Percentiles rank a stretch among this genome's conserved stretches.
These are phyloP conservation scores for Colletotrichum lentis DNA, from an alignment of 2,329 filamentous ascomycete genomes.

Conservation along the genomic window DNA sequence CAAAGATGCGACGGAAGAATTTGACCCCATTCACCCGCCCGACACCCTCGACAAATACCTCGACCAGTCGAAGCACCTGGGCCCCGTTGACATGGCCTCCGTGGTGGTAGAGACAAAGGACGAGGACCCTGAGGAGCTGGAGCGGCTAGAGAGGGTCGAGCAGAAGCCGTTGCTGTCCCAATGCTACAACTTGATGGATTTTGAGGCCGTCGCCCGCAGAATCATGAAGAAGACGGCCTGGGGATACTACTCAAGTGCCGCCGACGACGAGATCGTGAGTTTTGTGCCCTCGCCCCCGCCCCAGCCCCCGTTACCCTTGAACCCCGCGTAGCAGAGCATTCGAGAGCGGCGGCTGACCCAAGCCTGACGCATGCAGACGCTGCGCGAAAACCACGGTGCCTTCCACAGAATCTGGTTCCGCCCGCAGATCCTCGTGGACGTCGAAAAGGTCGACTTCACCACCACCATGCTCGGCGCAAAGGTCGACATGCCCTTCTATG, in stretches of 20 bases:
- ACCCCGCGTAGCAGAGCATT: background rate
- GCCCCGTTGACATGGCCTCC: conserved; percentile 87
- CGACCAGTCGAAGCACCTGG: conserved; percentile 84
- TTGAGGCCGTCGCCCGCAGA: conserved; percentile 87
- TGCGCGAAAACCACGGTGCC: conserved; percentile 93
- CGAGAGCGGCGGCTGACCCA: conserved; percentile 37
- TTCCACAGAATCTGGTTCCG: conserved; percentile 99
- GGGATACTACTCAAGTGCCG: conserved; percentile 96
- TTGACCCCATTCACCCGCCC: conserved; percentile 85
- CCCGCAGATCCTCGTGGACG: conserved; percentile 86
- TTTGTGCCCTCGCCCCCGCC: background rate
- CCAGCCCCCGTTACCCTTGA: too few relatives aligned
- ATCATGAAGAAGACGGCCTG: conserved; percentile 97
- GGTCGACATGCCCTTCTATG: conserved; percentile 88
- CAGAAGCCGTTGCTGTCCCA: conserved; percentile 82
- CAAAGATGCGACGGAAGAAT: conserved; percentile 92
- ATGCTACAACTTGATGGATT: conserved; percentile 95
- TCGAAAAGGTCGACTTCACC: conserved; percentile 83
- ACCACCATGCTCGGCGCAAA: conserved; percentile 95
- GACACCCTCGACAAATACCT: conserved; percentile 89
- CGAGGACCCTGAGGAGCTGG: conserved; percentile 67
- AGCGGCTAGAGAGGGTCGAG: conserved; percentile 75
- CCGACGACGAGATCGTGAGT: conserved; percentile 84
- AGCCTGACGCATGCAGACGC: conserved; percentile 64
- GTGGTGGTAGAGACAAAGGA: conserved; percentile 74